Evolutionary conservation across 768 basidiomycete species (phyloP).

Genomic region (Pleurotus cornucopiae): DNA sequence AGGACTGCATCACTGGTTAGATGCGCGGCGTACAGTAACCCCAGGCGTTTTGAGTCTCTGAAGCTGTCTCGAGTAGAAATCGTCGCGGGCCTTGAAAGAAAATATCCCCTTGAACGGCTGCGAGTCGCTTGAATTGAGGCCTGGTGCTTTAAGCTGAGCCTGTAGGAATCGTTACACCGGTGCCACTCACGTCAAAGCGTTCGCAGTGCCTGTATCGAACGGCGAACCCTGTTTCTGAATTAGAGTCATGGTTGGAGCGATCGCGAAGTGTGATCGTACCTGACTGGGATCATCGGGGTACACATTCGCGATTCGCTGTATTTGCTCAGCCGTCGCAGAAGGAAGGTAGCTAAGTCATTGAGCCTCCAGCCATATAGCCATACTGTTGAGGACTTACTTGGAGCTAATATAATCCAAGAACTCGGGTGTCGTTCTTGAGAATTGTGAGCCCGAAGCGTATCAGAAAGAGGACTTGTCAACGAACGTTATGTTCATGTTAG

Average conservation of each 20-base stretch:
- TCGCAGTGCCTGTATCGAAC: constrained; percentile 19
- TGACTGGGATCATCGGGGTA: constrained; percentile 18
- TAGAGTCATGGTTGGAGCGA: not conserved
- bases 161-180: no score
- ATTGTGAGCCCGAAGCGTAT: constrained; percentile 8
- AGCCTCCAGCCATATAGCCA: not conserved
- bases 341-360: constrained; percentile 10
- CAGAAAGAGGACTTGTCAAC: constrained; percentile 8
- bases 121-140: constrained; percentile 35
- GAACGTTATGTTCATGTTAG: constrained; percentile 18
- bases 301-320: constrained; percentile 14
- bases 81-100: constrained; percentile 30
- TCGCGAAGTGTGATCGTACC: constrained; percentile 3
- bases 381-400: constrained; percentile 9
- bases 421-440: constrained; percentile 16
- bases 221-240: constrained; percentile 16
- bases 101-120: constrained; percentile 32
- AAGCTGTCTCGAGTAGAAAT: constrained; percentile 26
- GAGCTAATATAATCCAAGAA: constrained; percentile 13
- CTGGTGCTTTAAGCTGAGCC: constrained; percentile 11
- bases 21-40: constrained; percentile 25
- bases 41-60: constrained; percentile 26
- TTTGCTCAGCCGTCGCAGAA: constrained; percentile 9
- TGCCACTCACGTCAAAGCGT: constrained; percentile 17
- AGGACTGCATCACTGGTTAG: not conserved